Conservation (phyloP, 2,329 filamentous ascomycete species). For the Ilyonectria robusta region DNA sequence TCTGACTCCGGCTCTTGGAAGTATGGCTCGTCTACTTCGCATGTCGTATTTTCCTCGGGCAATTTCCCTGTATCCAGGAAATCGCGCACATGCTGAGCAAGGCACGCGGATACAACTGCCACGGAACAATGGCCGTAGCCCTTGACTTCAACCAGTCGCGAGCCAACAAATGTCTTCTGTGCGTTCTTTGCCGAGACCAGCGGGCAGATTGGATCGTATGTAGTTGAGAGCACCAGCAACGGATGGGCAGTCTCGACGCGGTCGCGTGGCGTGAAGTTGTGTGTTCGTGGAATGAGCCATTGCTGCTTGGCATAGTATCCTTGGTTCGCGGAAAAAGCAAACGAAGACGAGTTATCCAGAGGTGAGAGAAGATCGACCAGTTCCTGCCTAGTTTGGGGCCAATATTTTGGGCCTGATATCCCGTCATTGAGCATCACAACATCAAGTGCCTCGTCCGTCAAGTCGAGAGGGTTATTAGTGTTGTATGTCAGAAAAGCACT, state of each 20-base stretch:
- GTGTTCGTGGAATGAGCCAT: constrained; percentile 50
- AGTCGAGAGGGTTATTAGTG: constrained; percentile 26
- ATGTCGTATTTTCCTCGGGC: constrained; percentile 53
- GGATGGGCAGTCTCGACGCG: constrained; percentile 53
- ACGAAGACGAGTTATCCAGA: constrained; percentile 50
- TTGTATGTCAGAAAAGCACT: constrained; percentile 55
- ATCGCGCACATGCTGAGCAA: constrained; percentile 52
- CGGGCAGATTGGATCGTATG: constrained; percentile 66
- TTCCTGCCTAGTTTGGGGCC: constrained; percentile 51
- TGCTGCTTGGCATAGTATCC: constrained; percentile 44
- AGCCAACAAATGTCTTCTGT: constrained; percentile 52
- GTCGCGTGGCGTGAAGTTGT: constrained; percentile 43
- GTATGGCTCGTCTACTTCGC: constrained; percentile 57
- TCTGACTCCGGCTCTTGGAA: constrained; percentile 50
- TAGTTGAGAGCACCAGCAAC: constrained; percentile 51
- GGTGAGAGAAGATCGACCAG: constrained; percentile 54
- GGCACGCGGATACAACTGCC: constrained; percentile 55
- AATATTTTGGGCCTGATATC: constrained; percentile 38
- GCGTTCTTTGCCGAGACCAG: constrained; percentile 56
- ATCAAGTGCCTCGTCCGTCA: constrained; percentile 45
- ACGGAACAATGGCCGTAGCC: constrained; percentile 61
- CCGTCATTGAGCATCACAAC: constrained; percentile 49
- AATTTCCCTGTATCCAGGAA: constrained; percentile 57
- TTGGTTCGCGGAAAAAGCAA: constrained; percentile 46
- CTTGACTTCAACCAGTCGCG: constrained; percentile 57